These are phyloP conservation scores for Rhamnella rubrinervis DNA, from an alignment of 331 rosid species.

Conservation along the genomic window DNA sequence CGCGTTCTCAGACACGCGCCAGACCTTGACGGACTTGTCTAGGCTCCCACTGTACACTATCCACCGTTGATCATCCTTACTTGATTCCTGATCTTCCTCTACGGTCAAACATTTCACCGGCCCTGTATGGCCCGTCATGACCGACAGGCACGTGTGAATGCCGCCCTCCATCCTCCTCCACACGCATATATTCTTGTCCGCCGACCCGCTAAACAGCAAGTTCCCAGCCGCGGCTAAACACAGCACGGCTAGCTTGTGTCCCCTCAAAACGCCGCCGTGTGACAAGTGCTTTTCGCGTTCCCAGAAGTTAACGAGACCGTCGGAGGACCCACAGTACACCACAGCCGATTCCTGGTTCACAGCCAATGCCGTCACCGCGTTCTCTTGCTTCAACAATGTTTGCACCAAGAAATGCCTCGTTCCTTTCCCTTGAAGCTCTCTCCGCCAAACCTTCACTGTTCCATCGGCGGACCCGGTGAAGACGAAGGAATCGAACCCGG, in stretches of 20 bases:
- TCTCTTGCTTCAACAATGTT: slow-evolving; percentile 60
- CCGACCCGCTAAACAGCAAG: slow-evolving; percentile 72
- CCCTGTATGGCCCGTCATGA: slow-evolving; percentile 74
- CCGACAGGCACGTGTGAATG: slow-evolving; percentile 59
- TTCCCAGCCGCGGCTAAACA: slow-evolving; percentile 68
- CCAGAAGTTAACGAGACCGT: slow-evolving; percentile 82
- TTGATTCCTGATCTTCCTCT: slow-evolving; percentile 26
- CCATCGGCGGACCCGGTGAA: slow-evolving; percentile 93
- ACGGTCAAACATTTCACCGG: slow-evolving; percentile 87
- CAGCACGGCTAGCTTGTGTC: slow-evolving; percentile 80
- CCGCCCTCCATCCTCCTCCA: slow-evolving; percentile 68
- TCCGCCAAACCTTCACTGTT: slow-evolving; percentile 77
- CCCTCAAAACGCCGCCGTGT: slow-evolving; percentile 61
- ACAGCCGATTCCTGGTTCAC: slow-evolving; percentile 42
- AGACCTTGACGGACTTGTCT: slow-evolving; percentile 82
- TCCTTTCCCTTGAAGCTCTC: slow-evolving; percentile 37
- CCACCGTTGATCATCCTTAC: slow-evolving; percentile 40
- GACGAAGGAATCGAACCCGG: slow-evolving; percentile 40
- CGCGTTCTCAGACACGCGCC: slow-evolving; percentile 69
- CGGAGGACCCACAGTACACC: slow-evolving; percentile 74
- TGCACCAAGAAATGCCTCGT: slow-evolving; percentile 51
- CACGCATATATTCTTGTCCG: slow-evolving; percentile 80
- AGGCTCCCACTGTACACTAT: slow-evolving; percentile 81
- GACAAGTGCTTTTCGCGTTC: slow-evolving; percentile 38
- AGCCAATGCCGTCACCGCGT: slow-evolving; percentile 77